These are phyloP conservation scores for Medicago lupulina DNA, from an alignment of 306 rosid species.

Conservation along the genomic window DNA sequence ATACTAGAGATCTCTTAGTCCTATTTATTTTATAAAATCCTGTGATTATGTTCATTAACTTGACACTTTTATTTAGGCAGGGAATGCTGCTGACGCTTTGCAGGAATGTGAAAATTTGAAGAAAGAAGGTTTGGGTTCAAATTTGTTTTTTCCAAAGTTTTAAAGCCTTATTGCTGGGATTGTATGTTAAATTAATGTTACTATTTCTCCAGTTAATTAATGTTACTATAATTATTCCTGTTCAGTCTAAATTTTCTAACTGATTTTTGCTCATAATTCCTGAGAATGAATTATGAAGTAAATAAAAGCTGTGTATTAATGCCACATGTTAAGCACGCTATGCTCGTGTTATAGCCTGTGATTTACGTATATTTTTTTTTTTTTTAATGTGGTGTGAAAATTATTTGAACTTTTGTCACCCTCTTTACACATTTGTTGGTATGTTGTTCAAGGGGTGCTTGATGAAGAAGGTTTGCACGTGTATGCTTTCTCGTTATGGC, in stretches of 20 bases:
- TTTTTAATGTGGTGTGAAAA: slow-evolving; percentile 24
- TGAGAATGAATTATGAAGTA: slow-evolving; percentile 23
- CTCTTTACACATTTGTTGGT: slow-evolving; percentile 42
- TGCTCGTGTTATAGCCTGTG: slow-evolving; percentile 14
- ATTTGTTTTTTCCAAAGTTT: slow-evolving; percentile 10
- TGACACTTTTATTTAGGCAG: slow-evolving; percentile 63
- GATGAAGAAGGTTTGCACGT: slow-evolving; percentile 79
- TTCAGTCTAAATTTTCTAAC: slow-evolving; percentile 16
- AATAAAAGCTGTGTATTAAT: slow-evolving; percentile 18
- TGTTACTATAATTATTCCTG: background rate
- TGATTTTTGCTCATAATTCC: slow-evolving; percentile 5
- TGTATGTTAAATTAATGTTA: slow-evolving; percentile 30
- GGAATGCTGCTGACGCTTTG: slow-evolving; percentile 76
- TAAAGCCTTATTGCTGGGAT: slow-evolving; percentile 13
- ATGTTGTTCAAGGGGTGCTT: slow-evolving; percentile 67
- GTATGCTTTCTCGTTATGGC: slow-evolving; percentile 85
- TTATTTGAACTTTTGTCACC: background rate
- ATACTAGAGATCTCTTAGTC: slow-evolving; percentile 30
- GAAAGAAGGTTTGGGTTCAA: slow-evolving; percentile 63
- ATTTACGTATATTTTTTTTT: slow-evolving; percentile 26
- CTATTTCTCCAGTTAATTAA: too few species aligned
- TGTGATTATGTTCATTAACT: slow-evolving; percentile 18
- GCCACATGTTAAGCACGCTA: slow-evolving; percentile 20
- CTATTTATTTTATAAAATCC: slow-evolving; percentile 8
- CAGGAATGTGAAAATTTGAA: slow-evolving; percentile 82